Percentiles rank a stretch among this genome's conserved stretches.
These are phyloP conservation scores for Penicillium coffeae DNA, from an alignment of 495 filamentous ascomycete species.

Conservation along the genomic window DNA sequence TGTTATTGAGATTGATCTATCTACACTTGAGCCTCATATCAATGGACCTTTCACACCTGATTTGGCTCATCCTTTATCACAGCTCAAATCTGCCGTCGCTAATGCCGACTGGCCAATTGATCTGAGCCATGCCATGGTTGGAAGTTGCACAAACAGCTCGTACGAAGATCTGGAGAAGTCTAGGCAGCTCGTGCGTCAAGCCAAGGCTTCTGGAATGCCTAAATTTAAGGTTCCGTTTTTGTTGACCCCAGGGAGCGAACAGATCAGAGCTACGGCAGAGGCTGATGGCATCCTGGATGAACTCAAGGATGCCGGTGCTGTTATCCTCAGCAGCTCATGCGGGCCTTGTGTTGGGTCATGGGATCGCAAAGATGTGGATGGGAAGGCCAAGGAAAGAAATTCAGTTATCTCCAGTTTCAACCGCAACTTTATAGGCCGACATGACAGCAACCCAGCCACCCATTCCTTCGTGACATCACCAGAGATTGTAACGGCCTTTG, in stretches of 20 bases:
- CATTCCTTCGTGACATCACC: constrained; percentile 99
- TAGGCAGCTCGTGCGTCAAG: constrained; percentile 90
- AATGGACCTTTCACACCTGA: constrained; percentile 99
- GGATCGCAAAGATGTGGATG: constrained; percentile 96
- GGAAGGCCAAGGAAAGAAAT: constrained; percentile 91
- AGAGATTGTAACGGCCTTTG: constrained; percentile 90
- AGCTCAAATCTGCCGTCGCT: constrained; percentile 93
- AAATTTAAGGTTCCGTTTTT: constrained; percentile 93
- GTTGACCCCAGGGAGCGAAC: constrained; percentile 95
- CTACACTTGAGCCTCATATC: constrained; percentile 93
- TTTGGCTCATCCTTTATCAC: constrained; percentile 94
- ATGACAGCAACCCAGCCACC: constrained; percentile 98
- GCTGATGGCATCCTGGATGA: constrained; percentile 94
- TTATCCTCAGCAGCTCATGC: constrained; percentile 95
- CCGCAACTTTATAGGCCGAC: constrained; percentile 99
- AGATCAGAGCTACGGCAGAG: constrained; percentile 92
- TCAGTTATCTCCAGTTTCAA: constrained; percentile 97
- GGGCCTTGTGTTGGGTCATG: constrained; percentile 82
- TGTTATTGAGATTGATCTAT: constrained; percentile 91
- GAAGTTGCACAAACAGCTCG: constrained; percentile 98
- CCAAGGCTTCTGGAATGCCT: constrained; percentile 87
- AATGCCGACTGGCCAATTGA: constrained; percentile 95
- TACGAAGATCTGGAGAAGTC: constrained; percentile 96
- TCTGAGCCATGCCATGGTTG: constrained; percentile 87
- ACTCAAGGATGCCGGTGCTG: constrained; percentile 94